phyloP scores from a whole-genome alignment of 2,329 filamentous ascomycete species.

The Calonectria leucothoes region DNA sequence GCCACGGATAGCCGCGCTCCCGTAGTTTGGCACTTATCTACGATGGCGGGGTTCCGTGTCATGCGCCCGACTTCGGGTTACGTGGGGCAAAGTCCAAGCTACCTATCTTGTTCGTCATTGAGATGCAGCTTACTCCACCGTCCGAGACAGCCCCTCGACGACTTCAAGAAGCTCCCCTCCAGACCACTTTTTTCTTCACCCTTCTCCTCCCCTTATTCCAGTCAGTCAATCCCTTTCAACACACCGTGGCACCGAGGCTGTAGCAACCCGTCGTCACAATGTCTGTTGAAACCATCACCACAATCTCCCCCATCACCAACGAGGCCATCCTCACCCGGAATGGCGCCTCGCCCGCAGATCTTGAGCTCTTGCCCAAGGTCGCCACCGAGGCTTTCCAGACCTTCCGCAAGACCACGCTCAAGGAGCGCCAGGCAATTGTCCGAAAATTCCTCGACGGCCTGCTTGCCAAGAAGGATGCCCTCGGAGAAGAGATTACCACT shows the following conservation, averaged over 20 bases:
- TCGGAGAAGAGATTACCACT: conserved; percentile 87
- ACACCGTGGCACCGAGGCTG: conserved; percentile 4
- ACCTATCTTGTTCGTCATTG: conserved; percentile 30
- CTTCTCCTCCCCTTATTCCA: not conserved
- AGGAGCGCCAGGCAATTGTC: conserved; percentile 83
- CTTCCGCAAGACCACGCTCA: conserved; percentile 80
- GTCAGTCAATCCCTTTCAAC: not conserved
- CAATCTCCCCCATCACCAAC: conserved; percentile 92
- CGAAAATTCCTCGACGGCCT: conserved; percentile 82
- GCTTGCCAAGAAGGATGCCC: conserved; percentile 77
- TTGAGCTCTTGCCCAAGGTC: conserved; percentile 76
- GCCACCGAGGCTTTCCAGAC: conserved; percentile 81
- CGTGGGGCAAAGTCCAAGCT: conserved; percentile 41
- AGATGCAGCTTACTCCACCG: conserved; percentile 37
- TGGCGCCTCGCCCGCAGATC: conserved; percentile 77
- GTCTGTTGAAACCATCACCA: conserved; percentile 75
- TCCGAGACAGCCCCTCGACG: conserved; percentile 29
- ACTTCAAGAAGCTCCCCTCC: conserved; percentile 5
- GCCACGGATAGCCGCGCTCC: conserved; percentile 5
- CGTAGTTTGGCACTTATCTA: conserved; percentile 13
- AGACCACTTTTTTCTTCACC: conserved; percentile 15
- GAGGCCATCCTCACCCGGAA: conserved; percentile 83
- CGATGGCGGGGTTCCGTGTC: conserved; percentile 35
- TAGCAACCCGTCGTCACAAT: conserved; percentile 52
- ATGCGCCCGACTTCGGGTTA: conserved; percentile 39